Percentiles rank a stretch among this genome's conserved stretches.
Conservation (phyloP, 208 protist genomes). For the Naegleria gruberi region DNA sequence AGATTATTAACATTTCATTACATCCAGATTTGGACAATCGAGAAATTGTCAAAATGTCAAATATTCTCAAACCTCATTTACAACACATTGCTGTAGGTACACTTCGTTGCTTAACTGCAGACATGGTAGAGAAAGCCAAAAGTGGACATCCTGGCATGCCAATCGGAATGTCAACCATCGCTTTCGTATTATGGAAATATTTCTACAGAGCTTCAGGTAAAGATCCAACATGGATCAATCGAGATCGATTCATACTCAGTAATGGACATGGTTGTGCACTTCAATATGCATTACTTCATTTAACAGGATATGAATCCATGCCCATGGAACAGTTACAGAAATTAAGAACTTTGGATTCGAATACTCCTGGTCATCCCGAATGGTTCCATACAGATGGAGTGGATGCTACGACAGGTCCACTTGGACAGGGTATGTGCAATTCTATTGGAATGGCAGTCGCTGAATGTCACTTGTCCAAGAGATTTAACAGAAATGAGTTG, state of each 20-base stretch:
- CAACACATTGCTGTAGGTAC: background rate
- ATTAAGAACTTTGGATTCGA: slow-evolving; percentile 83
- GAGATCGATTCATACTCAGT: slow-evolving; percentile 98
- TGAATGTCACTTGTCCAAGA: slow-evolving; percentile 71
- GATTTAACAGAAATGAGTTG: slow-evolving; percentile 90
- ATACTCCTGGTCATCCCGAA: slow-evolving; percentile 98
- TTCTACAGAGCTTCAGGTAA: slow-evolving; percentile 83
- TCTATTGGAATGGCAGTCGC: slow-evolving; percentile 94
- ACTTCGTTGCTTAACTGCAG: slow-evolving; percentile 37
- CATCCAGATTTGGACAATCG: background rate
- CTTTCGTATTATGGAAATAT: slow-evolving; percentile 83
- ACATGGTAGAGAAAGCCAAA: slow-evolving; percentile 86
- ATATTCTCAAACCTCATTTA: background rate
- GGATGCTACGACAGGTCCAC: slow-evolving; percentile 98
- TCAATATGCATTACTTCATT: slow-evolving; percentile 93
- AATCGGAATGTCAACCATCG: slow-evolving; percentile 88
- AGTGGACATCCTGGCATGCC: slow-evolving; percentile 84
- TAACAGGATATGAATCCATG: slow-evolving; percentile 81
- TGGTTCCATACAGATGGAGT: slow-evolving; percentile 72
- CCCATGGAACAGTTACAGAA: slow-evolving; percentile 90
- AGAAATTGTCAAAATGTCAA: background rate
- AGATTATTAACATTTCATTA: background rate
- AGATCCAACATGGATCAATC: slow-evolving; percentile 84
- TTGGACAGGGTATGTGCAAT: slow-evolving; percentile 96
- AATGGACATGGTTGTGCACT: slow-evolving; percentile 97